Conservation (phyloP, 148 eudicot genomes). For the Fagopyrum tataricum region DNA sequence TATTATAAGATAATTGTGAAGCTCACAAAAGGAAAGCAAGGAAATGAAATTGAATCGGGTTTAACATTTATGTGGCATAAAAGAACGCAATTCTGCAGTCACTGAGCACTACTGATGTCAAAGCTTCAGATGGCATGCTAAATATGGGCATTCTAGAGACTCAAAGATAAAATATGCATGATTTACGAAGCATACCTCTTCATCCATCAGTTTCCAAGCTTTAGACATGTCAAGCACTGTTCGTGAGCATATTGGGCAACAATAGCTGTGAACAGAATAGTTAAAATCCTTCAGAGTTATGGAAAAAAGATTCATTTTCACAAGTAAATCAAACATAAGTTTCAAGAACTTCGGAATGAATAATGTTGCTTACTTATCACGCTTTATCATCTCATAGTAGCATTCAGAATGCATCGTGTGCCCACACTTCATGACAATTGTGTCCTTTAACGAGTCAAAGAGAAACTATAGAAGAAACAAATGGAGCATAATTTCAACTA, state of each 20-base stretch:
- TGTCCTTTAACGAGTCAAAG: constrained; percentile 86
- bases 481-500: neutral
- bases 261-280: constrained; percentile 36
- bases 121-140: neutral
- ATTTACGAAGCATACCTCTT: constrained; percentile 48
- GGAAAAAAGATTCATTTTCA: too few relatives aligned
- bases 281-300: neutral
- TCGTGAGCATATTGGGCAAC: constrained; percentile 91
- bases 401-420: constrained; percentile 96
- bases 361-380: constrained; percentile 59
- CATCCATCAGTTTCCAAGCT: constrained; percentile 78
- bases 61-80: neutral
- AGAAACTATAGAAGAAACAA: constrained; percentile 52
- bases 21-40: neutral
- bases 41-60: neutral
- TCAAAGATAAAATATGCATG: neutral
- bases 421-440: constrained; percentile 85
- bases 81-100: too few relatives aligned
- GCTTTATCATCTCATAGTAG: constrained; percentile 81
- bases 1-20: neutral
- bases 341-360: neutral
- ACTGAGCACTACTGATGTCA: too few relatives aligned
- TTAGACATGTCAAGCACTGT: constrained; percentile 78
- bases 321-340: neutral
- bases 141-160: neutral